Base-by-base conservation (phyloP, 805 yeast species). In the Candida insectalens region DNA sequence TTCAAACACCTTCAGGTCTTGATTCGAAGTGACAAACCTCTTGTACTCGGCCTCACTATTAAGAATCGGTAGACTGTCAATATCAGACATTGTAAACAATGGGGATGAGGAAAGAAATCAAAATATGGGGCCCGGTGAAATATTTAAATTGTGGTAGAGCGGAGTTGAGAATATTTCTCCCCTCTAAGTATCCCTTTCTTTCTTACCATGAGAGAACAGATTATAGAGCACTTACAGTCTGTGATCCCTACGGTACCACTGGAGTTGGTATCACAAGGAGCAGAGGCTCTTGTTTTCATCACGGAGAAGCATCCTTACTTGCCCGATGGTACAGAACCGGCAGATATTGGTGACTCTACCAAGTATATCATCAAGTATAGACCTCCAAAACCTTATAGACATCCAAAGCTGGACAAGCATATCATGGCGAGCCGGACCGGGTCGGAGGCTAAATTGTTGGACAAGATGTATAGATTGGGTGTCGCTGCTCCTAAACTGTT, bases 321-420 rank as follows among this genome's bases (percentile, higher is more conserved):
- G 18, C 67, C 74, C 6, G 19, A 33, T 2, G 40, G 42, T 10
- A 19, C 44, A 2, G 37, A 39, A 4, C 57, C 65, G 7, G 36
- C 40, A 17, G 46, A 34, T 6, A 34, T 58, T 4, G 36, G 43
- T 16, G 51, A 57, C 29, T 42, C 52, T 2, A 34, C 47, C 4
- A 53, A 60, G 35, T 80, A 65, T 52, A 77, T 89, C 25, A 65
- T 85, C 40, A 92, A 92, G 54, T 88, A 69, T 54, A 69, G 98
- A 42, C 96, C 98, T 1, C 71, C 77, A 17, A 92, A 92, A 51
- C 74, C 80, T n/a, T 92, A 92, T 51, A 67, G 98, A 50, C 95
- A 92, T 47, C 85, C 85, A 4, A 67, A 68, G 25, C 71, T 92
- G 18, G 98, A 92, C 57, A 67, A 69, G 6, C 67, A 67, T 29